These are phyloP conservation scores for Amyloporia xantha DNA, from an alignment of 768 basidiomycete genomes.

Conservation along the genomic window DNA sequence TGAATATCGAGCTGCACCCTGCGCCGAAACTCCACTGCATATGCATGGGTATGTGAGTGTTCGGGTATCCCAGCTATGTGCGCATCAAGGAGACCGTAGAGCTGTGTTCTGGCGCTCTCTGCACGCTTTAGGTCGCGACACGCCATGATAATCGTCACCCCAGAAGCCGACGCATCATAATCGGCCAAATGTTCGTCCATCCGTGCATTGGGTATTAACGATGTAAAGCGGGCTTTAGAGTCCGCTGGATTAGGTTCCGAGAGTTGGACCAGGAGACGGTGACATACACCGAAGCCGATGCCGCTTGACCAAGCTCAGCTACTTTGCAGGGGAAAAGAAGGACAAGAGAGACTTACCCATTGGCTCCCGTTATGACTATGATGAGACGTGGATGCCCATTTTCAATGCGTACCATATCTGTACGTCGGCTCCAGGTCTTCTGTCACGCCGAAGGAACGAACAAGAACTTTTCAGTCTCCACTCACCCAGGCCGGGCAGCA, in stretches of 20 bases:
- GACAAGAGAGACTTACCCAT: constrained; percentile 26
- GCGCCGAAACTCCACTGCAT: constrained; percentile 50
- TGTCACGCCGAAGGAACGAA: no score
- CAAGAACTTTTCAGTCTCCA: no score
- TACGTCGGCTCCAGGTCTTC: no score
- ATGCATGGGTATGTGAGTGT: constrained; percentile 37
- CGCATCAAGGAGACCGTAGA: constrained; percentile 48
- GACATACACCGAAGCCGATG: constrained; percentile 78
- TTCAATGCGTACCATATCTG: no score
- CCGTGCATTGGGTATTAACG: constrained; percentile 10
- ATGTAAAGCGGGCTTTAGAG: constrained; percentile 37
- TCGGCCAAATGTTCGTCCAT: constrained; percentile 10
- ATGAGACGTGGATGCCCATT: constrained; percentile 19
- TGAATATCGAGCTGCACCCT: constrained; percentile 57
- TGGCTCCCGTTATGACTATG: constrained; percentile 31
- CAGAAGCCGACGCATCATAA: constrained; percentile 32
- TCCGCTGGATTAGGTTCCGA: constrained; percentile 46
- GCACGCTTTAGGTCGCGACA: constrained; percentile 66
- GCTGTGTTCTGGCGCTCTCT: constrained; percentile 48
- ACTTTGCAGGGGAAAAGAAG: no score
- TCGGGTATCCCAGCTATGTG: constrained; percentile 37
- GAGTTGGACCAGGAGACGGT: constrained; percentile 67
- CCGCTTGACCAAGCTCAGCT: no score
- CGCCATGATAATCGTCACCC: constrained; percentile 73
- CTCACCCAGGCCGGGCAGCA: no score